Conservation (phyloP, 441 rosid species). For the Erysimum cheiri region DNA sequence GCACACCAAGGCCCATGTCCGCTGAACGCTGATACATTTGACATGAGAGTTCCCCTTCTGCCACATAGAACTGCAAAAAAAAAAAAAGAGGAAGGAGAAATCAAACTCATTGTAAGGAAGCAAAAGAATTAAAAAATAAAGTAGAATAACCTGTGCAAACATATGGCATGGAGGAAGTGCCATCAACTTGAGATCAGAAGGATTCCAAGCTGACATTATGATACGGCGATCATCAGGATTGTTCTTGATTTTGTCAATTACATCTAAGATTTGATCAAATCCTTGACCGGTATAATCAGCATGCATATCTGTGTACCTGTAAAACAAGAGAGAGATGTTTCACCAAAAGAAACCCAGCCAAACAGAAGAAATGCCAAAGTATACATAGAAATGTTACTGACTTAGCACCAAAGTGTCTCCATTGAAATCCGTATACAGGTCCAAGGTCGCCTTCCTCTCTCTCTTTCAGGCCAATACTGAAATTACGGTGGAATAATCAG, state of each 20-base stretch:
- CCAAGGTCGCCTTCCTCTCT: conserved; percentile 91
- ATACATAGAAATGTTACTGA: conserved; percentile 35
- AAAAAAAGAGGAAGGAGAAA: background rate
- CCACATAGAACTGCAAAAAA: conserved; percentile 75
- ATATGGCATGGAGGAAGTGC: conserved; percentile 98
- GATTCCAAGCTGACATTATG: conserved; percentile 92
- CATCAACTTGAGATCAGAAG: conserved; percentile 87
- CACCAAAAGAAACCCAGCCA: background rate
- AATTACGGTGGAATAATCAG: conserved; percentile 34
- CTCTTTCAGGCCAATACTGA: conserved; percentile 70
- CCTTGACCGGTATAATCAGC: conserved; percentile 90
- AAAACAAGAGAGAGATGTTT: conserved; percentile 17
- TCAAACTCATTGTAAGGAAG: background rate
- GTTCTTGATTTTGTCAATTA: conserved; percentile 80
- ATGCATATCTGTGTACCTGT: conserved; percentile 82
- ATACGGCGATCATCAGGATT: conserved; percentile 85
- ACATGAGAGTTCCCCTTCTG: conserved; percentile 85
- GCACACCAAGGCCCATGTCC: conserved; percentile 96
- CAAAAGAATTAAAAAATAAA: background rate
- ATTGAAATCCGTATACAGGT: conserved; percentile 91
- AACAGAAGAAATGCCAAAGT: conserved; percentile 17
- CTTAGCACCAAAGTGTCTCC: conserved; percentile 98
- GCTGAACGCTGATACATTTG: conserved; percentile 97
- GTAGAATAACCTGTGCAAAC: conserved; percentile 56
- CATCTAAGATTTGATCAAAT: conserved; percentile 85